Percentiles rank a stretch among this genome's conserved stretches.
phyloP scores from a whole-genome alignment of 805 yeast species.

The Dipodascopsis uninucleata region DNA sequence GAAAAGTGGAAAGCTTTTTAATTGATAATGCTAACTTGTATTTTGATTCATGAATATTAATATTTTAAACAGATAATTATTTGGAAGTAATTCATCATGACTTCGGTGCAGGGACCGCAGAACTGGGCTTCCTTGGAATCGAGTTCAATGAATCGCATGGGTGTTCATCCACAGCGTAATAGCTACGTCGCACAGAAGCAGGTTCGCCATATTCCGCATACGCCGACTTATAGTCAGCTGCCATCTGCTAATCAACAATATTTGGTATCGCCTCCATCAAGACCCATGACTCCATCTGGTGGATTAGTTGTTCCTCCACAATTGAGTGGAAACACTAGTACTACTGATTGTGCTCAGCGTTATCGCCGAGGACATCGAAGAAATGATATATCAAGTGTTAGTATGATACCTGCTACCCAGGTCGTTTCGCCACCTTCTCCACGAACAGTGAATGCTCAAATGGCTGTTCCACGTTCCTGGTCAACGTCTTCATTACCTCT shows the following conservation, averaged over 20 bases:
- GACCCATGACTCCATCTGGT: conserved; percentile 4
- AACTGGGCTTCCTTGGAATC: too few relatives aligned
- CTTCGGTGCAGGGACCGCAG: too few relatives aligned
- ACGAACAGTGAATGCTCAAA: background rate
- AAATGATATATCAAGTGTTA: conserved; percentile 8
- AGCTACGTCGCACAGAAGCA: too few relatives aligned
- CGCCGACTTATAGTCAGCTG: conserved; percentile 15
- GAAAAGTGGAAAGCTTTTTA: too few relatives aligned
- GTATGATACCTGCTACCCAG: conserved; percentile 1
- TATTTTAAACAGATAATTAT: too few relatives aligned
- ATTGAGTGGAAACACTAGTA: background rate
- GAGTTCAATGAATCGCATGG: too few relatives aligned
- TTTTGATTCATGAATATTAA: too few relatives aligned
- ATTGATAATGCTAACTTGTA: too few relatives aligned
- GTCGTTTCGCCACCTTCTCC: background rate
- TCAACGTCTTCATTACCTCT: conserved; percentile 5
- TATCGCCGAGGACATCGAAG: conserved; percentile 13
- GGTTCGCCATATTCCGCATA: conserved; percentile 23
- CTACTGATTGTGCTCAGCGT: conserved; percentile 3
- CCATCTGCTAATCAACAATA: background rate
- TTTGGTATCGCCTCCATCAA: conserved; percentile 1
- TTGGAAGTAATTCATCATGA: too few relatives aligned
- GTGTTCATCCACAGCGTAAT: too few relatives aligned
- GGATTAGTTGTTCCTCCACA: background rate
- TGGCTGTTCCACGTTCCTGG: conserved; percentile 8